A percentile compares a stretch with the other conserved stretches of the same genome.
These are phyloP conservation scores for Aquilaria yunnanensis DNA, from an alignment of 345 rosid genomes.

Conservation along the genomic window DNA sequence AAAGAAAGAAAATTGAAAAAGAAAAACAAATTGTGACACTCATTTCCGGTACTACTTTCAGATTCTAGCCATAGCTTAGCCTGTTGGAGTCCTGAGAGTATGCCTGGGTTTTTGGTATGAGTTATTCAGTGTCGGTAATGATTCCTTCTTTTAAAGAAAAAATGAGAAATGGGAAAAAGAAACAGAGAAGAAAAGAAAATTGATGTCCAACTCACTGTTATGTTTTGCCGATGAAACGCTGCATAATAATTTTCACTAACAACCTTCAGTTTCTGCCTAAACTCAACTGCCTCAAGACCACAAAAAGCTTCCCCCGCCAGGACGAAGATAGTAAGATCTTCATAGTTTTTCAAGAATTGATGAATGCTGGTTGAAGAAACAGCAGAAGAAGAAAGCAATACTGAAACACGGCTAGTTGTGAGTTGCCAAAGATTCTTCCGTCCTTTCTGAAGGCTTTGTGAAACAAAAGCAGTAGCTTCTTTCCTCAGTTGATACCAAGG, in stretches of 20 bases:
- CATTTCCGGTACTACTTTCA: too few relatives aligned
- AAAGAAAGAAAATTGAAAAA: too few relatives aligned
- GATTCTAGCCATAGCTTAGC: too few relatives aligned
- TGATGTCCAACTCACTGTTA: conserved; percentile 56
- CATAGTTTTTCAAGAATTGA: conserved; percentile 89
- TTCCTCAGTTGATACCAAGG: conserved; percentile 94
- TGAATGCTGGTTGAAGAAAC: conserved; percentile 85
- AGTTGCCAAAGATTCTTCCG: conserved; percentile 98
- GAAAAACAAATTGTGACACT: too few relatives aligned
- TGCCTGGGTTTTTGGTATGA: too few relatives aligned
- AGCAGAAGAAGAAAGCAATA: conserved; percentile 83
- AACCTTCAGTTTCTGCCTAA: conserved; percentile 88
- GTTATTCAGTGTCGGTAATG: too few relatives aligned
- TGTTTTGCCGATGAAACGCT: conserved; percentile 86
- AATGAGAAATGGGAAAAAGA: not conserved
- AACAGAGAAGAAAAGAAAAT: not conserved
- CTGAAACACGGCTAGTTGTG: conserved; percentile 86
- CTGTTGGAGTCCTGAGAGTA: too few relatives aligned
- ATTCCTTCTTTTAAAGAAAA: not conserved
- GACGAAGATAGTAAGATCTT: conserved; percentile 78
- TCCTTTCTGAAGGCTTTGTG: conserved; percentile 88
- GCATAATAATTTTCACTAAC: conserved; percentile 77
- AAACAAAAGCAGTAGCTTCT: conserved; percentile 78
- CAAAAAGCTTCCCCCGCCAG: conserved; percentile 98
- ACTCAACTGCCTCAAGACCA: conserved; percentile 85